Evolutionary conservation across 768 basidiomycete species (phyloP), one percentile per base, ranked within the genome.

Genomic region (Lactifluus echinatus): DNA sequence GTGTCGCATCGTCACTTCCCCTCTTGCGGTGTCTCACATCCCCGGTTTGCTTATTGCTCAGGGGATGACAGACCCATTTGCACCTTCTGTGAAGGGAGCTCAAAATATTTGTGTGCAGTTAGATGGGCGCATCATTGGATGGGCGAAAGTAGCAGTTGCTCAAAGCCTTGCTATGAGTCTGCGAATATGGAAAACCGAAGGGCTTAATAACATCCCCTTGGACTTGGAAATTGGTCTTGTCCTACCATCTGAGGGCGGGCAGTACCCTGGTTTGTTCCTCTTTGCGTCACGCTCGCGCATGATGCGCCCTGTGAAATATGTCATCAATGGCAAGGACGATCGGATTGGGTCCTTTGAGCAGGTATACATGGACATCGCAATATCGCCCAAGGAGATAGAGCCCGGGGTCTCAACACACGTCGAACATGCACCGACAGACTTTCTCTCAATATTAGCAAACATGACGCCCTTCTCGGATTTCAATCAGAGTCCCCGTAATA

Each of bases 381-480:
- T 90, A 65, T 89, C 82, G 53, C 85, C 85, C 3, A 85, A 86
- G 64, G 96, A 96, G 71, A 85, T 97, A 55, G 76, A 79, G 59
- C 58, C 65, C 54, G 83, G 78, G 15, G 75, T 89, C 7, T 87
- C 92, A 19, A 89, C 89, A 0, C 96, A 99, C 70, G 87, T 96
- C 40, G 96, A 99, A 72, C 86, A 92, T 66, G 79, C 89, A 39
- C 91, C 96, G 4, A 97, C 96, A 8, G 94, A 92, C 69, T 93
- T 99, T 71, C 73, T 99, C 53, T 95, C 92, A 2, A 95, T 99
- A 65, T 79, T 99, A 61, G 96, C 96, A 44, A 97, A 98, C 69
- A 76, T 99, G 63, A 99, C 95, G 0, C 96, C 96, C 0, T 99
- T 99, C 76, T 97, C 94, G 42, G 95, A 99, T 71, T 99, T 98